Percentiles rank a stretch among this genome's conserved stretches.
Conservation (phyloP, 495 filamentous ascomycete species). For the Echria macrotheca region DNA sequence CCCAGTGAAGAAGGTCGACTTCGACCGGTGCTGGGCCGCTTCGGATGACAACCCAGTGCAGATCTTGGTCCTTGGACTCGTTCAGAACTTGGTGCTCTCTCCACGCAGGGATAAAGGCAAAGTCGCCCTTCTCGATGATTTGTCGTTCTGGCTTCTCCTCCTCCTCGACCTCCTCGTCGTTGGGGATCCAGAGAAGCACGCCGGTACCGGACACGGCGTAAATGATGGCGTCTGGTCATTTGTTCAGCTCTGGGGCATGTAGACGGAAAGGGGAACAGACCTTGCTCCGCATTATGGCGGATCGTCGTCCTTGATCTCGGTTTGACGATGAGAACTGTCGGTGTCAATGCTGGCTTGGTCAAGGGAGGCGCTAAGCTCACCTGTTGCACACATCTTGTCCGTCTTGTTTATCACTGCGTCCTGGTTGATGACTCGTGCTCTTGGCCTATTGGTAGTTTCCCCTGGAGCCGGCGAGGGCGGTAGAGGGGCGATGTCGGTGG, state of each 20-base stretch:
- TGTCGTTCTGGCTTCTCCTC: conserved; percentile 42
- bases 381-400: conserved; percentile 52
- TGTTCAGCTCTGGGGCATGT: not conserved
- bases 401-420: conserved; percentile 54
- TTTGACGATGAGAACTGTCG: conserved; percentile 38
- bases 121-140: conserved; percentile 54
- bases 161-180: conserved; percentile 34
- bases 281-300: conserved; percentile 46
- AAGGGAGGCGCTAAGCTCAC: conserved; percentile 28
- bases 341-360: not conserved
- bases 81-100: conserved; percentile 65
- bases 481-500: conserved; percentile 34
- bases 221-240: conserved; percentile 39
- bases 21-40: conserved; percentile 53
- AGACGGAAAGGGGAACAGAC: conserved; percentile 21
- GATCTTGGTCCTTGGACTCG: conserved; percentile 48
- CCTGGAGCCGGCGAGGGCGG: conserved; percentile 8
- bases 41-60: conserved; percentile 56
- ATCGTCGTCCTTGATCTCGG: conserved; percentile 36
- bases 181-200: conserved; percentile 34
- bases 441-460: conserved; percentile 18
- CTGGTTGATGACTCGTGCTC: conserved; percentile 48
- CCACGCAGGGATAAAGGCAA: conserved; percentile 58
- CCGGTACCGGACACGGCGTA: conserved; percentile 40
- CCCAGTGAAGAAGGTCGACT: conserved; percentile 55